A percentile compares a stretch with the other conserved stretches of the same genome.
phyloP scores from a whole-genome alignment of 495 filamentous ascomycete species.

The Hamigera avellanea region DNA sequence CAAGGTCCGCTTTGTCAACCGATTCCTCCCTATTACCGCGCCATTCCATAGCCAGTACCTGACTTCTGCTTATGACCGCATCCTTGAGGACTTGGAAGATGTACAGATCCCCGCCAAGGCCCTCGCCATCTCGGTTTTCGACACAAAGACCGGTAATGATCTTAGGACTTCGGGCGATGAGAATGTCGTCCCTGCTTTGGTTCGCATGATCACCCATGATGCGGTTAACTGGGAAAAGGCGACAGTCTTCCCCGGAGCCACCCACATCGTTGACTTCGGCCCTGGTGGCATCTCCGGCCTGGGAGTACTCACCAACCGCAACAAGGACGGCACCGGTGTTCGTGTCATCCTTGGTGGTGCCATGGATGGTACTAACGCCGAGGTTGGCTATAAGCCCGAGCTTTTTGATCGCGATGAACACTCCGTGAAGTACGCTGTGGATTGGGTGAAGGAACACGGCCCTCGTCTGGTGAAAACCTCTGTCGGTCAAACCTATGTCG shows the following conservation, averaged over 20 bases:
- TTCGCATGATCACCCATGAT: conserved; percentile 89
- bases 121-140: conserved; percentile 71
- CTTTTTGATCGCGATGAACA: conserved; percentile 92
- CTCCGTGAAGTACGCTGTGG: conserved; percentile 88
- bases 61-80: conserved; percentile 60
- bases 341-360: conserved; percentile 87
- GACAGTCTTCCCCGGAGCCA: conserved; percentile 76
- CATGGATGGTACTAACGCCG: conserved; percentile 76
- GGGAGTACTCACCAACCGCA: conserved; percentile 92
- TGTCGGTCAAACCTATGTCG: conserved; percentile 75
- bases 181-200: conserved; percentile 65
- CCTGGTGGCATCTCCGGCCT: conserved; percentile 93
- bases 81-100: conserved; percentile 78
- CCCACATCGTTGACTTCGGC: conserved; percentile 92
- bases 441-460: conserved; percentile 96
- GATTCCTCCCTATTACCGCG: conserved; percentile 93
- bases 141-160: conserved; percentile 79
- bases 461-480: conserved; percentile 81
- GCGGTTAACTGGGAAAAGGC: conserved; percentile 91
- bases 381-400: conserved; percentile 95
- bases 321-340: conserved; percentile 95
- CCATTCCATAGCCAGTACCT: conserved; percentile 97
- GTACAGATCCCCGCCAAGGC: conserved; percentile 55
- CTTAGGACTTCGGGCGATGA: conserved; percentile 50
- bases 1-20: conserved; percentile 91